These are phyloP conservation scores for Beauveria sp. DNA, from an alignment of 2,329 filamentous ascomycete genomes.

Conservation along the genomic window DNA sequence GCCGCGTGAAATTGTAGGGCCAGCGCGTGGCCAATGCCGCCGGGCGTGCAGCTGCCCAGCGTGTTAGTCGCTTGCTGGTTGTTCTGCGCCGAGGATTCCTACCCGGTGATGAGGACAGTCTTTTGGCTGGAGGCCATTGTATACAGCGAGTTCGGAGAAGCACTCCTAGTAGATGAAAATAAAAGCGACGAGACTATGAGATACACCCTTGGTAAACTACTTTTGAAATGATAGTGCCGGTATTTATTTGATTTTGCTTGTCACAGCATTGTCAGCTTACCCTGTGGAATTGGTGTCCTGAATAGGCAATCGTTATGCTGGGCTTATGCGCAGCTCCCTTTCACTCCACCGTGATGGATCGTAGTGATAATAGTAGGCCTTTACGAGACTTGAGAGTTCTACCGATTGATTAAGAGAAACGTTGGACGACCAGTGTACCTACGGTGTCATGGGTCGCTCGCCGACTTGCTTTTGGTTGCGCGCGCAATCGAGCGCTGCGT, in stretches of 20 bases:
- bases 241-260: not conserved
- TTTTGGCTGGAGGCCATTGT: not conserved
- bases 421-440: too few relatives aligned
- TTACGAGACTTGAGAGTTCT: too few relatives aligned
- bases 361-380: not conserved
- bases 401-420: too few relatives aligned
- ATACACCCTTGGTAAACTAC: not conserved
- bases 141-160: not conserved
- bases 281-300: not conserved
- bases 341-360: too few relatives aligned
- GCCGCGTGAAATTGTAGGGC: constrained; percentile 35
- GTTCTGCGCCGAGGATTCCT: not conserved
- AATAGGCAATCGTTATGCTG: not conserved
- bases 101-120: constrained; percentile 3
- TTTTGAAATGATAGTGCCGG: not conserved
- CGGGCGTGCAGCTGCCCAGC: constrained; percentile 15
- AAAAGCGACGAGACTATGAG: too few relatives aligned
- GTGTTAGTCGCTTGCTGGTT: not conserved
- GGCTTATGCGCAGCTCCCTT: not conserved
- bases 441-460: too few relatives aligned
- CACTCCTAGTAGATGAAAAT: not conserved
- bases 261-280: not conserved
- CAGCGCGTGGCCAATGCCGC: constrained; percentile 41
- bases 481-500: too few relatives aligned
- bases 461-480: too few relatives aligned